Percentiles rank a stretch among this genome's conserved stretches.
phyloP scores from a whole-genome alignment of 495 filamentous ascomycete species.

The Xylaria flabelliformis region DNA sequence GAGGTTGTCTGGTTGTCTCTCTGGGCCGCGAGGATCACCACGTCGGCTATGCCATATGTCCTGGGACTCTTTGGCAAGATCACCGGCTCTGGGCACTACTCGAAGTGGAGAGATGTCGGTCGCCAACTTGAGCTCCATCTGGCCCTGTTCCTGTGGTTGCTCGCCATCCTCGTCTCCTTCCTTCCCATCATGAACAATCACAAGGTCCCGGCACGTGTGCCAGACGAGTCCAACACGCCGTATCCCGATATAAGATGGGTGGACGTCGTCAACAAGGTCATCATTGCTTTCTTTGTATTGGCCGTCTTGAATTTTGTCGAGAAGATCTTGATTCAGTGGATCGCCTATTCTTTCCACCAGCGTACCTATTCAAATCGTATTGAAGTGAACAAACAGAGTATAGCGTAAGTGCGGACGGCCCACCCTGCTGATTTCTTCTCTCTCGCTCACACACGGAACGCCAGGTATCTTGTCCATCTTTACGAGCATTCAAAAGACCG shows the following conservation, averaged over 20 bases:
- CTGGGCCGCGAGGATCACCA: slow-evolving; percentile 81
- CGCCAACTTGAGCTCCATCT: slow-evolving; percentile 84
- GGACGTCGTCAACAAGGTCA: slow-evolving; percentile 80
- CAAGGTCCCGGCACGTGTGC: slow-evolving; percentile 53
- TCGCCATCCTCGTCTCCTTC: slow-evolving; percentile 78
- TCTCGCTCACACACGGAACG: slow-evolving; percentile 28
- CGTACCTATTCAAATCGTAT: slow-evolving; percentile 93
- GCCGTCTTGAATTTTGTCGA: slow-evolving; percentile 83
- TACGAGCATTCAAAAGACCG: slow-evolving; percentile 80
- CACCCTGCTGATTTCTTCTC: neutral
- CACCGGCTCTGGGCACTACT: slow-evolving; percentile 80
- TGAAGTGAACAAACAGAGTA: slow-evolving; percentile 90
- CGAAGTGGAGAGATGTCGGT: slow-evolving; percentile 93
- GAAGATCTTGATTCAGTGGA: slow-evolving; percentile 94
- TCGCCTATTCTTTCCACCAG: slow-evolving; percentile 90
- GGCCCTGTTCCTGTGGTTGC: slow-evolving; percentile 91
- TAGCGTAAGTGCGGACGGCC: slow-evolving; percentile 52
- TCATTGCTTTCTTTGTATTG: slow-evolving; percentile 81
- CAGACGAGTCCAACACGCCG: slow-evolving; percentile 51
- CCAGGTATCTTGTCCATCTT: slow-evolving; percentile 72
- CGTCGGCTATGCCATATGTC: slow-evolving; percentile 73
- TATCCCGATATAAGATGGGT: slow-evolving; percentile 71
- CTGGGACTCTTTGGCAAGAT: slow-evolving; percentile 73
- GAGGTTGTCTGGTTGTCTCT: slow-evolving; percentile 92
- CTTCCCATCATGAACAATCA: slow-evolving; percentile 77